Base-by-base conservation (phyloP, 768 basidiomycete species). In the Russula ochroleuca region DNA sequence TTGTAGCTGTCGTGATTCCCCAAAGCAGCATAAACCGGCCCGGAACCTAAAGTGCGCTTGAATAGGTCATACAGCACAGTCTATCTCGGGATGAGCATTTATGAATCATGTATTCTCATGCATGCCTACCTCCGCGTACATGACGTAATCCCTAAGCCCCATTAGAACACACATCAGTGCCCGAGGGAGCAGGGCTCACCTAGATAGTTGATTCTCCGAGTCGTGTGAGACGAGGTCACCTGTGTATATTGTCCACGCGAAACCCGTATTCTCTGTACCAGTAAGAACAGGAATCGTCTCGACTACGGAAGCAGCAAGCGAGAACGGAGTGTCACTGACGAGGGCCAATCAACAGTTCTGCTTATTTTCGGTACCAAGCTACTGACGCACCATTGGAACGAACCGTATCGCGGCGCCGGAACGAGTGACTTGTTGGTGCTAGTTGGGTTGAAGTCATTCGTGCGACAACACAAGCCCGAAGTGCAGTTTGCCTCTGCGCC, bases 1-100 rank as follows among this genome's bases (percentile, higher is more conserved):
- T 85, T 84, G 71, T 85, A 88, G 47, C 79, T 85, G 70, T 92
- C 89, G 68, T 92, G 89, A 71, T 92, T 92, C 10, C 89, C 89
- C 10, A 91, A 75, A 0, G 85, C 82, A 33, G 86, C 83, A 67
- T 90, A 92, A 3, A 90, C 81, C n/a, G 89, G 87, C 0, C 87
- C 86, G 15, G 80, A 77, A 17, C 83, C 83, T 35, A 90, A 78
- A 68, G 78, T 78, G 17, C 77, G 77, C 72, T 81, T 86, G 74
- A 89, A 81, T 40, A 91, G 77, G 65, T 85, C 86, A 69, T 82
- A 91, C 23, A 90, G 62, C 1, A 87, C 74, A 1, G 85, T 80
- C 86, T 88, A 64, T 21, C 28, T 51, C 31, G 7, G 62, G 28
- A 28, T 50, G 41, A 69, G 23, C 65, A 45, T 38, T 56, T 7